Percentiles rank a stretch among this genome's conserved stretches.
Conservation (phyloP, 352 stramenopile species). For the Hyphochytrium catenoides region DNA sequence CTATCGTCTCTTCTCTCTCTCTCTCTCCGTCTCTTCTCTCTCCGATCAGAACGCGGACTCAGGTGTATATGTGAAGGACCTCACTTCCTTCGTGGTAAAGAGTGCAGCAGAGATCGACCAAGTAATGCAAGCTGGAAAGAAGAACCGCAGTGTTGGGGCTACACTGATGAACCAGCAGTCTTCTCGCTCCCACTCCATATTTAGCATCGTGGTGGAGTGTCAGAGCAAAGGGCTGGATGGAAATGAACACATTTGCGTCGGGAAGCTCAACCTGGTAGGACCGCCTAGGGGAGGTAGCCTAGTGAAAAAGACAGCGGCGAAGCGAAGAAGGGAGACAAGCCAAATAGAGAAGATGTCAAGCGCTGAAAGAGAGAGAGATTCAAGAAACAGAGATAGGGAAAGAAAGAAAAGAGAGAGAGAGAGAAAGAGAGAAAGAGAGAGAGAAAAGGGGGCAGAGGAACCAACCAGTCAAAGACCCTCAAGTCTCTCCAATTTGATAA, state of each 20-base stretch:
- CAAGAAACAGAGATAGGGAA: too few species aligned
- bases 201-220: slow-evolving; percentile 85
- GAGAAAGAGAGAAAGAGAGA: too few species aligned
- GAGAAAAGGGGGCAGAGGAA: too few species aligned
- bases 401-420: too few species aligned
- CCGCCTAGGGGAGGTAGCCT: too few species aligned
- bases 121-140: slow-evolving; percentile 78
- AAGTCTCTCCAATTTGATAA: too few species aligned
- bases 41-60: slow-evolving; percentile 47
- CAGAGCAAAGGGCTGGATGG: slow-evolving; percentile 34
- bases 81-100: slow-evolving; percentile 63
- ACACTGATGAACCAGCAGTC: slow-evolving; percentile 95
- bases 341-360: not conserved
- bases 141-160: slow-evolving; percentile 74
- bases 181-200: slow-evolving; percentile 91
- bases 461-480: too few species aligned
- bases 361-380: too few species aligned
- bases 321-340: too few species aligned
- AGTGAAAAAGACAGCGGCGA: too few species aligned
- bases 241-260: slow-evolving; percentile 78
- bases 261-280: slow-evolving; percentile 78
- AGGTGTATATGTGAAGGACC: slow-evolving; percentile 75
- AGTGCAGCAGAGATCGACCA: slow-evolving; percentile 66
- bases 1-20: too few species aligned
- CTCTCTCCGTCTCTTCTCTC: too few species aligned